Percentiles rank a stretch among this genome's conserved stretches.
phyloP scores from a whole-genome alignment of 345 rosid genomes.

The Salix caprea region DNA sequence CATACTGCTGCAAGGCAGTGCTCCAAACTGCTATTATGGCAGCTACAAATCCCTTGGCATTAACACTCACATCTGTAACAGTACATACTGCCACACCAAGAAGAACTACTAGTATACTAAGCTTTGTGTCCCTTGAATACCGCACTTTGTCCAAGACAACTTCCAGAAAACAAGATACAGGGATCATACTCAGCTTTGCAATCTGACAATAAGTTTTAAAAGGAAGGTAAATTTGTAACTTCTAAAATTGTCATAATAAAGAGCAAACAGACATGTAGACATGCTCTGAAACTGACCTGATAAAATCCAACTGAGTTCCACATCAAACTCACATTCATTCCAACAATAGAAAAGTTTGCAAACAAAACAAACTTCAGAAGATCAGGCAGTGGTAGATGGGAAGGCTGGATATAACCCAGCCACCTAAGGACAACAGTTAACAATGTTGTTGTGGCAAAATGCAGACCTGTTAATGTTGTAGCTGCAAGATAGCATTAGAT shows the following conservation, averaged over 20 bases:
- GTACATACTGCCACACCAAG: constrained; percentile 97
- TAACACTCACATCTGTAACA: constrained; percentile 97
- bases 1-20: constrained; percentile 96
- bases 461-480: constrained; percentile 94
- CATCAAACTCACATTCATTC: constrained; percentile 98
- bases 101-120: constrained; percentile 86
- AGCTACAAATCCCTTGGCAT: constrained; percentile 82
- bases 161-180: constrained; percentile 92
- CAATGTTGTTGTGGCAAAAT: constrained; percentile 88
- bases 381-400: constrained; percentile 71
- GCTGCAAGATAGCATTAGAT: constrained; percentile 51
- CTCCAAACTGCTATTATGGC: constrained; percentile 96
- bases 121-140: constrained; percentile 95
- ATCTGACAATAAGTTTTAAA: constrained; percentile 47
- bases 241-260: constrained; percentile 7
- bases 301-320: constrained; percentile 99
- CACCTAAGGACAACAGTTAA: constrained; percentile 67
- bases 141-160: constrained; percentile 85
- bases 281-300: constrained; percentile 51
- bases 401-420: constrained; percentile 83
- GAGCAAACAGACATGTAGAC: not conserved
- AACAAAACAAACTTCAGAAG: constrained; percentile 80
- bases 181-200: constrained; percentile 98
- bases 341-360: constrained; percentile 96
- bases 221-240: not conserved